Percentiles rank a stretch among this genome's conserved stretches.
These are phyloP conservation scores for Nitzschia sp. DNA, from an alignment of 108 stramenopile species.

Conservation along the genomic window DNA sequence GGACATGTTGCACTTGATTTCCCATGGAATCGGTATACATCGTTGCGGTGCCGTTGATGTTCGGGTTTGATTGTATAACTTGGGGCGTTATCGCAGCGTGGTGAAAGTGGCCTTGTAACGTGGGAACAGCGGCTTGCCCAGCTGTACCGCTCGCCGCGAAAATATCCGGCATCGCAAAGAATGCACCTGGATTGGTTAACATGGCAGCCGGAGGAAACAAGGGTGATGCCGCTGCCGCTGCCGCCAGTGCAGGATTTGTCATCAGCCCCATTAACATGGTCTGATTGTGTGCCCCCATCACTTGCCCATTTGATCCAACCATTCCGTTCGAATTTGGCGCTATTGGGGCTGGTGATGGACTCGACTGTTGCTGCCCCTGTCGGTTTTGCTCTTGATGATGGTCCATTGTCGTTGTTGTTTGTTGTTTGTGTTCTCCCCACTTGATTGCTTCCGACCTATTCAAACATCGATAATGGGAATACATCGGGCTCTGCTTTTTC, in stretches of 20 bases:
- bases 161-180: slow-evolving; percentile 45
- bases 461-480: too few species aligned
- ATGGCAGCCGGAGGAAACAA: slow-evolving; percentile 49
- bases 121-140: neutral
- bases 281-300: slow-evolving; percentile 2
- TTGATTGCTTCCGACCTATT: too few species aligned
- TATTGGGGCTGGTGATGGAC: slow-evolving; percentile 15
- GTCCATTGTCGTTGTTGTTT: slow-evolving; percentile 1
- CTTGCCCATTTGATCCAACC: neutral
- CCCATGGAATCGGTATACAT: slow-evolving; percentile 3
- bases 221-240: slow-evolving; percentile 44
- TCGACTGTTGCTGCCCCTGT: slow-evolving; percentile 17
- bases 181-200: slow-evolving; percentile 50
- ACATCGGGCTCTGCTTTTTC: too few species aligned
- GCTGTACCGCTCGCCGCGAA: slow-evolving; percentile 2
- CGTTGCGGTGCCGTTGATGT: neutral
- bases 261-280: slow-evolving; percentile 39
- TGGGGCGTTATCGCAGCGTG: neutral
- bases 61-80: neutral
- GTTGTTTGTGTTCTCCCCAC: neutral
- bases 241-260: slow-evolving; percentile 49
- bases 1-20: slow-evolving; percentile 14
- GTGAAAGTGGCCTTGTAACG: neutral
- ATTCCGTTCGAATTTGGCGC: slow-evolving; percentile 13
- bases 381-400: slow-evolving; percentile 15